Percentiles rank a stretch among this genome's conserved stretches.
These are phyloP conservation scores for Chlorella sorokiniana DNA, from an alignment of 139 green algal species.

Conservation along the genomic window DNA sequence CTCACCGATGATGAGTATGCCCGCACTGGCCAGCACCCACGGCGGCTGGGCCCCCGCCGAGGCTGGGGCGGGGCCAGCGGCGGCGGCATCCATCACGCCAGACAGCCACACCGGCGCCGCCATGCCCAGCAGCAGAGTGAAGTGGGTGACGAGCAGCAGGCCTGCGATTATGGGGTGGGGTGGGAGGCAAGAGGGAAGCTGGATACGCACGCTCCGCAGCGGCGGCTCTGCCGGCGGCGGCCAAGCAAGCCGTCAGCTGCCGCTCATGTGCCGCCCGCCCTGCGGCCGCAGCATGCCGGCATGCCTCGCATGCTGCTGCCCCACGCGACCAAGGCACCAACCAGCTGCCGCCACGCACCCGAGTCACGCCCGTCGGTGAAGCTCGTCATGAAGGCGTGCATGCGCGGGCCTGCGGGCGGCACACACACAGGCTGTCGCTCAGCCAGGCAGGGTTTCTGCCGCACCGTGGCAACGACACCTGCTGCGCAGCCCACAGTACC, in stretches of 20 bases:
- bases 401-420: conserved; percentile 13
- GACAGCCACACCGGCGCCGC: conserved; percentile 74
- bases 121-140: conserved; percentile 79
- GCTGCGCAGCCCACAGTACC: no score
- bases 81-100: background rate
- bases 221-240: no score
- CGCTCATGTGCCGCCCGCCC: no score
- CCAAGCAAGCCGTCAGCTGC: no score
- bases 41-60: background rate
- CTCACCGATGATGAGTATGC: conserved; percentile 68
- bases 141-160: conserved; percentile 73
- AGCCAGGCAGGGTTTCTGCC: no score
- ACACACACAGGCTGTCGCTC: background rate
- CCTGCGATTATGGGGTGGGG: no score
- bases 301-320: no score
- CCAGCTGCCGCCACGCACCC: conserved; percentile 22
- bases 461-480: no score
- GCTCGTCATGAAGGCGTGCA: conserved; percentile 67
- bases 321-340: no score
- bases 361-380: conserved; percentile 77
- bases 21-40: conserved; percentile 49
- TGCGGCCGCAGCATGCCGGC: no score
- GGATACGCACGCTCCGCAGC: no score
- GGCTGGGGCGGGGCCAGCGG: background rate
- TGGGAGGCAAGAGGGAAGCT: background rate